Base-by-base conservation (phyloP, 2,329 filamentous ascomycete species). In the Aspergillus amoenus region DNA sequence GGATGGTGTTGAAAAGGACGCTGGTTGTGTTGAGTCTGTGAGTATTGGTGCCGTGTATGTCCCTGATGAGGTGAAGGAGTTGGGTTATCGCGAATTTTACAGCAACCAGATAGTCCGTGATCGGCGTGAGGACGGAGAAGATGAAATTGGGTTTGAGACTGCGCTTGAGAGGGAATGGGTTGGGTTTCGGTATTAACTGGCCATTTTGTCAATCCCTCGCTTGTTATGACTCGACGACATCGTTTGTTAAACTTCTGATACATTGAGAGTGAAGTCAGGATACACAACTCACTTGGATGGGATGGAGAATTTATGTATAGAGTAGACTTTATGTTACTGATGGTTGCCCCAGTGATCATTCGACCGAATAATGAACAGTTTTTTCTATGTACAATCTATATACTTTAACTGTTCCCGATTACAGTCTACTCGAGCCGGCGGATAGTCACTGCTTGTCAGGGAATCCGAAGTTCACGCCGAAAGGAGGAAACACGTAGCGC, bases 391-490 rank as follows among this genome's bases (percentile, higher is more conserved):
- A 58, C 39, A 58, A 17, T 43, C 32, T 41, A 13, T 37, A 37
- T 37, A 37, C 13, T 37, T 30, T 30, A 30, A 30, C 27, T 37
- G 34, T n/a, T 12, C 34, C 12, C 12, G 4, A 7, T 15, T 49
- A 49, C 22, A 49, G 34, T 51, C 24, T 51, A 42, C 45, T 47
- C 27, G 27, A 13, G n/a, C 40, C 40, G 30, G 9, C 39, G 27
- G 18, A 18, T 39, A 54, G 51, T 57, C 49, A 57, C 24, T 39
- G 42, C 80, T 88, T 88, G 70, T 90, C 88, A n/a, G 86, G 87
- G 77, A 90, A 90, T 2, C 87, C 87, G 70, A 90, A 87, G 66
- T 87, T 79, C 48, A 88, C 74, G 3, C 85, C 85, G 66, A 89
- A 90, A 0, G 86, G 82, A 63, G 88, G 88, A 71, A 87, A 89